Evolutionary conservation across 441 rosid species (phyloP), one percentile per base, ranked within the genome.

Genomic region (Bruguiera hainesii): DNA sequence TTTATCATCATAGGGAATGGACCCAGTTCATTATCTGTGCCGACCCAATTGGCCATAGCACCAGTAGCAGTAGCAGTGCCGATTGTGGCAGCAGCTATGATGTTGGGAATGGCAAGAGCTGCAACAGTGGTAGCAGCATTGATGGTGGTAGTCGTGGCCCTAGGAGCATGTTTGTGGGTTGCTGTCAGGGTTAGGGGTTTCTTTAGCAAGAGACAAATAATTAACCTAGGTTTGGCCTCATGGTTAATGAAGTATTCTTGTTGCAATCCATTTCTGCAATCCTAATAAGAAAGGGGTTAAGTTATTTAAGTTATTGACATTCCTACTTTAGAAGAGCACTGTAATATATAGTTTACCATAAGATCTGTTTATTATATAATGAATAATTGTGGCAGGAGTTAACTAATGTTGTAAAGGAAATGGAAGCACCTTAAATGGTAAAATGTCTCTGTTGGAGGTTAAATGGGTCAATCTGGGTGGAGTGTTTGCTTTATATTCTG

Each of bases 101-200:
- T 85, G 89, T 87, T 80, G 72, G 83, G 87, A 78, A 78, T 73
- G 23, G 82, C 83, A 76, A 80, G 81, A 81, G 84, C 87, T 71
- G 80, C 90, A 74, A 71, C 79, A 71, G 85, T 84, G 86, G 86
- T 84, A 68, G 82, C 81, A 74, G 78, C 81, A 78, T 75, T 86
- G 87, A 79, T 87, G 87, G 83, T 85, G 83, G 78, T 85, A 79
- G 84, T 87, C 84, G 80, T 86, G 83, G 88, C 87, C 80, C 71
- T 89, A 73, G 96, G 94, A 80, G 77, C 91, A 65, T 85, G 37
- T 80, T 88, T 89, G 91, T 87, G 90, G 96, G 87, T 79, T 89
- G 83, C 88, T 82, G 73, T 75, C 84, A 72, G 71, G 85, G 90
- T 76, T 80, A 84, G 85, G 87, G 85, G 87, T 83, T 85, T 85